A percentile compares a stretch with the other conserved stretches of the same genome.
phyloP scores from a whole-genome alignment of 2,329 filamentous ascomycete species.

The Neofusicoccum sp. region DNA sequence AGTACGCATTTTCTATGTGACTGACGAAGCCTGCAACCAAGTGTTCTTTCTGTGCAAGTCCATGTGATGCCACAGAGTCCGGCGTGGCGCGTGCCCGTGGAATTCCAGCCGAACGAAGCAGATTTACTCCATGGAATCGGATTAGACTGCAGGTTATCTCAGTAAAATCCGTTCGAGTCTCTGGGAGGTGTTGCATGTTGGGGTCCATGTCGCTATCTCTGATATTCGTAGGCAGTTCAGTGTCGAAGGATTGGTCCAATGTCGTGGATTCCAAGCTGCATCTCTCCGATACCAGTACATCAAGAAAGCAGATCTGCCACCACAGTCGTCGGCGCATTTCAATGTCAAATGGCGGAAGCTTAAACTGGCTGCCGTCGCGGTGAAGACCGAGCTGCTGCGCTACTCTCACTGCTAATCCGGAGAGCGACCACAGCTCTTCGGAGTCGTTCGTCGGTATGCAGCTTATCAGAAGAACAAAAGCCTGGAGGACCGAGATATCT shows the following conservation, averaged over 20 bases:
- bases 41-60: no score
- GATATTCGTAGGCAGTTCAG: neutral
- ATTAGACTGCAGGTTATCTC: no score
- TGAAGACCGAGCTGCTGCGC: constrained; percentile 56
- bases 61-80: no score
- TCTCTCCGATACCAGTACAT: neutral
- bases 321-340: constrained; percentile 41
- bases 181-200: neutral
- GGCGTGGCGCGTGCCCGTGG: no score
- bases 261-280: neutral
- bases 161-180: neutral
- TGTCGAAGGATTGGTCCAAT: neutral
- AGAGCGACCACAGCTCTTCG: constrained; percentile 24
- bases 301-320: constrained; percentile 27
- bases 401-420: constrained; percentile 47
- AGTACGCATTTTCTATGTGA: no score
- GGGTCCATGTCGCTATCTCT: neutral
- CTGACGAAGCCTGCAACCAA: no score
- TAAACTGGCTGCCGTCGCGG: constrained; percentile 43
- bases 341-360: constrained; percentile 27
- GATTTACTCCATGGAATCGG: neutral
- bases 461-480: neutral
- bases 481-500: neutral
- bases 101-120: neutral
- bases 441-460: constrained; percentile 16